Evolutionary conservation across 371 early-diverging fungal genomes (phyloP), one percentile per base, ranked within the genome.

Genomic region (Apophysomyces ossiformis): DNA sequence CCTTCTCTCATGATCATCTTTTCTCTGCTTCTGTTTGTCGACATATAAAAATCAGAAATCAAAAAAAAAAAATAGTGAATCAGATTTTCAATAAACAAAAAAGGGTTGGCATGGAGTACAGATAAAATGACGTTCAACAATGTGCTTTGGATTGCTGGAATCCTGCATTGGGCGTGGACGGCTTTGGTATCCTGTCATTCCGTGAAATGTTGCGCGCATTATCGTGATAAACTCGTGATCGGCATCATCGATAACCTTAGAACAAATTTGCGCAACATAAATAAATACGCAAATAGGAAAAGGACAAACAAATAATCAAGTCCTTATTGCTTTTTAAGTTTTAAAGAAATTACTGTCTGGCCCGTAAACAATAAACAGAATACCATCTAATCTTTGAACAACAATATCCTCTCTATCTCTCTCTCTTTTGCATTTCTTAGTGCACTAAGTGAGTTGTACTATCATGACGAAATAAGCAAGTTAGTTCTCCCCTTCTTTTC

Each of bases 111-210:
- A 16, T 47, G 47, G 9, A 47, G 16, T 47, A 47, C 47, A 9
- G 16, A 21, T 6, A 41, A 13, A 41, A 41, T 41, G 41, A 41
- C 13, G 41, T 41, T 41, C 13, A 13, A 13, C 8, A 41, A 41
- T 5, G 41, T 13, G 41, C 32, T 41, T 41, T 41, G 41, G 41
- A 41, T 41, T 41, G 41, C 41, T 41, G 41, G 5, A 13, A 41
- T 41, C 41, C 41, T 50, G 54, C 54, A 50, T 50, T 50, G n/a
- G 54, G 54, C 54, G 5, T 50, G 21, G 54, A 21, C 21, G 54
- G 21, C 54, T 50, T 50, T 50, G 54, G 54, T 16, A 50, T 50
- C 21, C 54, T 50, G 54, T 50, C 54, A 50, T 50, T 50, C 54
- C 54, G 54, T 21, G 21, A 50, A 50, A 41, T 41, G 41, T 41